Evolutionary conservation across 208 protist species (phyloP), one percentile per base, ranked within the genome.

Genomic region (Wallacemonas collosoma): DNA sequence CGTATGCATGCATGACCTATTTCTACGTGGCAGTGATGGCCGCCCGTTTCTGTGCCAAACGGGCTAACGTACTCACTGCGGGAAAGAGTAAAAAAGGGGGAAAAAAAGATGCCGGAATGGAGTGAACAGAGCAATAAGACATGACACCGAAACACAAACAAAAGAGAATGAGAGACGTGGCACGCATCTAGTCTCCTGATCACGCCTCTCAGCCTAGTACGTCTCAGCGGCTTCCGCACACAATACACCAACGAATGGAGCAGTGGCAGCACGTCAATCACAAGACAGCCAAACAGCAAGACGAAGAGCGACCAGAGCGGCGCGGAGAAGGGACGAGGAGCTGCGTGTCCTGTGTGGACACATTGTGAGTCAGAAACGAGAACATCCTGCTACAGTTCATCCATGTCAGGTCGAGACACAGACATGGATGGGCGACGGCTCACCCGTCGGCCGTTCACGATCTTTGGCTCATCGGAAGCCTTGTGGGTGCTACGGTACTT

Each of bases 11-110:
- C 45, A 12, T 14, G 8, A 14, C 12, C 45, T 12, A 50, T 50
- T 12, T 62, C 56, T 62, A 62, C 56, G 56, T 35, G 17, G 35
- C 56, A 62, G 56, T 4, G 11, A 38, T 38, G 14, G 36, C 7
- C 6, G 56, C 15, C 6, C 14, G 35, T 44, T 26, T 62, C 56
- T 62, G 56, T 62, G 56, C 56, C 56, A 62, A 26, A 62, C 56
- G 5, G 6, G n/a, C 43, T 48, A 26, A 26, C 5, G 11, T 4
- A 26, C 38, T 39, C 36, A 71, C 9, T 48, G 53, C 56, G 9
- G 56, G 70, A 51, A 26, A 56, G 78, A 62, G 53, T 72, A 74
- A 82, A 44, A 73, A 71, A 68, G 73, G 8, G 8, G 26, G 38
- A 50, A 64, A 41, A 68, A 43, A 72, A 3, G 71, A 62, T 14